Percentiles rank a stretch among this genome's conserved stretches.
These are phyloP conservation scores for Leishmania aethiopica DNA, from an alignment of 208 protist genomes.

Conservation along the genomic window DNA sequence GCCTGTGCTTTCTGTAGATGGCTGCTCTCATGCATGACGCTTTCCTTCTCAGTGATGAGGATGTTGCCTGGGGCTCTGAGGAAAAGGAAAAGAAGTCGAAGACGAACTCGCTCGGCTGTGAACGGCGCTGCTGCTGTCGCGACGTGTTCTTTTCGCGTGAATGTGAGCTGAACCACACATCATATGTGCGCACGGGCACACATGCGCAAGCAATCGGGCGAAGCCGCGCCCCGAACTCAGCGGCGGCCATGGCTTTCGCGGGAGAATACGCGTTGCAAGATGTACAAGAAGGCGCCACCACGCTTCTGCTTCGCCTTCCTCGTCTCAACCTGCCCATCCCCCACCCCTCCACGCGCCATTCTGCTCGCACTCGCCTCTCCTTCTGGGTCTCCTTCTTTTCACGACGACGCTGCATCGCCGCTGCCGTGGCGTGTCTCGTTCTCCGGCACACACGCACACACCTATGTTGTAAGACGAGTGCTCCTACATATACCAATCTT, in stretches of 20 bases:
- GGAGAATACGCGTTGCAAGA: background rate
- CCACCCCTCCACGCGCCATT: background rate
- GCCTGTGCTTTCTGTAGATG: background rate
- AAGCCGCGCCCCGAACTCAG: background rate
- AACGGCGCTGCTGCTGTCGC: background rate
- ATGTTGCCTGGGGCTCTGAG: background rate
- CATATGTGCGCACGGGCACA: background rate
- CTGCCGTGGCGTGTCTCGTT: background rate
- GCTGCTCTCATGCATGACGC: background rate
- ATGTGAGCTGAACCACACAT: background rate
- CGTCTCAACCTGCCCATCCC: background rate
- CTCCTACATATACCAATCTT: background rate
- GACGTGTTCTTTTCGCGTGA: background rate
- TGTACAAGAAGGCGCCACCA: background rate
- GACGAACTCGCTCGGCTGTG: background rate
- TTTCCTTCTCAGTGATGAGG: background rate
- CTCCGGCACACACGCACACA: background rate
- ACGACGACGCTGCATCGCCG: background rate
- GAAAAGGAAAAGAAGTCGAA: background rate
- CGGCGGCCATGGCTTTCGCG: background rate
- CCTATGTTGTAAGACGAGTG: background rate
- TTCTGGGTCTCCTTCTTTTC: background rate
- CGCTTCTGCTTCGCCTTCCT: background rate
- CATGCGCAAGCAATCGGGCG: background rate
- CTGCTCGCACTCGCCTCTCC: conserved; percentile 1